Conservation (phyloP, 202 grass and related monocot species). For the Zizania palustris region DNA sequence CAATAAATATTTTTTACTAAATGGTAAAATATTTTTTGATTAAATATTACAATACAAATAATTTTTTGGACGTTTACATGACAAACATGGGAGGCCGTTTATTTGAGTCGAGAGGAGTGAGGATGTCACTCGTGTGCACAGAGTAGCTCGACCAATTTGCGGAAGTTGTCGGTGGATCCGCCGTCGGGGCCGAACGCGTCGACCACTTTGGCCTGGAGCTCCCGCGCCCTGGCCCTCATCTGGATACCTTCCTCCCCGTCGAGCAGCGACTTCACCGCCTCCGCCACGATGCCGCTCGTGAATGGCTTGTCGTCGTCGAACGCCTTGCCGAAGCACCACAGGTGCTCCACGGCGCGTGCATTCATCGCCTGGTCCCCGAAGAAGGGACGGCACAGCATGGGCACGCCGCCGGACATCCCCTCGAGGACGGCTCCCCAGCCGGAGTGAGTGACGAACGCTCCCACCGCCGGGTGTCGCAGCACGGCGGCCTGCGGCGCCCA, state of each 20-base stretch:
- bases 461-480: constrained; percentile 59
- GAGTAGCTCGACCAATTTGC: no score
- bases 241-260: constrained; percentile 36
- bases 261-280: constrained; percentile 41
- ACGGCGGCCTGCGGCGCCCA: constrained; percentile 71
- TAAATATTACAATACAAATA: no score
- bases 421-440: constrained; percentile 69
- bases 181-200: constrained; percentile 39
- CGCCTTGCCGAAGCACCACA: constrained; percentile 45
- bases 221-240: constrained; percentile 44
- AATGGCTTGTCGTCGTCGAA: constrained; percentile 31
- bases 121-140: no score
- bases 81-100: no score
- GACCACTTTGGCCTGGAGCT: constrained; percentile 44
- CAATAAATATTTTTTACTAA: no score
- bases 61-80: no score
- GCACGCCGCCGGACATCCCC: constrained; percentile 45
- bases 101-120: no score
- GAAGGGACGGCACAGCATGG: constrained; percentile 56
- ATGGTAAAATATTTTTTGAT: no score
- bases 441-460: constrained; percentile 65
- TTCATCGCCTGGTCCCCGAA: constrained; percentile 60
- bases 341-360: constrained; percentile 35
- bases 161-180: neutral
- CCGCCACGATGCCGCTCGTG: constrained; percentile 25